These are phyloP conservation scores for Trichophyton benhamiae DNA, from an alignment of 2,329 filamentous ascomycete species.

Conservation along the genomic window DNA sequence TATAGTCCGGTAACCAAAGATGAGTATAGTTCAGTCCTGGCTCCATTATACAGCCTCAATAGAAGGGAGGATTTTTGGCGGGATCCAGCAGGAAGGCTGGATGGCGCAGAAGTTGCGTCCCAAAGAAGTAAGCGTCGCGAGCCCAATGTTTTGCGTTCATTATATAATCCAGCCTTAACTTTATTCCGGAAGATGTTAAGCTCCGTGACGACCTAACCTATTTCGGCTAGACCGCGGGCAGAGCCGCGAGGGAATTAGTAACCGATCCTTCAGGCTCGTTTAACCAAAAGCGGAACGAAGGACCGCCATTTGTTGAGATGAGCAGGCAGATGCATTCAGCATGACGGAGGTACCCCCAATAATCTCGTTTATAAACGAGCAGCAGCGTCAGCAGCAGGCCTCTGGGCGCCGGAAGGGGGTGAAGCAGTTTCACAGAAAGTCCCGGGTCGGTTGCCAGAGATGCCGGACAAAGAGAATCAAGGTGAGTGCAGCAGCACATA, in stretches of 20 bases:
- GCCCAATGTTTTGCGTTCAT: too few species aligned
- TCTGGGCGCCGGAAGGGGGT: neutral
- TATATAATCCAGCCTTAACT: too few species aligned
- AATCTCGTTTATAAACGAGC: neutral
- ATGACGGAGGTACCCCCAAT: neutral
- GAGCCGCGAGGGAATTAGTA: too few species aligned
- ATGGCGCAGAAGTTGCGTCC: too few species aligned
- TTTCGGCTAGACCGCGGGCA: too few species aligned
- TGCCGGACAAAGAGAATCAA: conserved; percentile 3
- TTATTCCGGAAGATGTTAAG: too few species aligned
- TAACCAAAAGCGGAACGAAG: neutral
- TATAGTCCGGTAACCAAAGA: neutral
- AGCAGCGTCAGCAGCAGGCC: neutral
- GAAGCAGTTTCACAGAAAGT: conserved; percentile 4
- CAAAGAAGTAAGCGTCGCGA: too few species aligned
- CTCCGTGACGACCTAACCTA: too few species aligned
- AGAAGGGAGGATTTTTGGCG: neutral
- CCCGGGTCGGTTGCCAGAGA: neutral
- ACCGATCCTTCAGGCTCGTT: neutral
- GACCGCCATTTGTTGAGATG: neutral
- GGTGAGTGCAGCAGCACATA: neutral
- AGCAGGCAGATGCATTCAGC: neutral
- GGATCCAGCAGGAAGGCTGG: too few species aligned
- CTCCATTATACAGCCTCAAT: neutral
- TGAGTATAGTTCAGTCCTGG: neutral